Conservation (phyloP, 257 asterid genomes). For the Perilla frutescens region DNA sequence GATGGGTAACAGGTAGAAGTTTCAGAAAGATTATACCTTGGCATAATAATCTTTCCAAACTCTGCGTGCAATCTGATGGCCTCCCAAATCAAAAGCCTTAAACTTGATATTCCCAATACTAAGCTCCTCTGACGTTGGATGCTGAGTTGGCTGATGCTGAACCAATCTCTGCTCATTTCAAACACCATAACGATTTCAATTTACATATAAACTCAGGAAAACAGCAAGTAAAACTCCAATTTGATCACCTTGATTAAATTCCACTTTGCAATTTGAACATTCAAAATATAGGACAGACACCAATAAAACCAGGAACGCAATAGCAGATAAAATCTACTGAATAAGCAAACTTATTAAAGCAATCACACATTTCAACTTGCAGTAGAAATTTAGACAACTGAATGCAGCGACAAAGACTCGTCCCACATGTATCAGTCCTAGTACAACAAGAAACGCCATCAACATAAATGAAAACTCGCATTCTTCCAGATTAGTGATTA, state of each 20-base stretch:
- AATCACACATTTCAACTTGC: slow-evolving; percentile 18
- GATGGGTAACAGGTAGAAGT: not conserved
- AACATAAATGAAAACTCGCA: not conserved
- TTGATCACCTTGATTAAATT: slow-evolving; percentile 14
- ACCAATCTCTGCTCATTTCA: slow-evolving; percentile 79
- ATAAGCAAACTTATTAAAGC: not conserved
- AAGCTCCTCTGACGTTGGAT: slow-evolving; percentile 95
- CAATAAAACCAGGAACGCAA: not conserved
- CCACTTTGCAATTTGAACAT: not conserved
- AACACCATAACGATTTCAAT: slow-evolving; percentile 36
- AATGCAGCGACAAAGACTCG: not conserved
- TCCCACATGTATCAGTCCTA: not conserved
- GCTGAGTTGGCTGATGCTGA: slow-evolving; percentile 96
- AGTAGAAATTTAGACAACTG: not conserved
- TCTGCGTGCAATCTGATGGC: slow-evolving; percentile 95
- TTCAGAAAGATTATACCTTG: slow-evolving; percentile 54
- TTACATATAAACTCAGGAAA: slow-evolving; percentile 9
- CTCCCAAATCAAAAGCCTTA: slow-evolving; percentile 96
- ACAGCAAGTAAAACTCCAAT: not conserved
- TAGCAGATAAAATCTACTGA: not conserved
- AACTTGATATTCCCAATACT: slow-evolving; percentile 75
- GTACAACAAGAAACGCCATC: not conserved
- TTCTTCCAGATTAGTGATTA: not conserved
- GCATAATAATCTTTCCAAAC: slow-evolving; percentile 98
- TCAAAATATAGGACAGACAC: slow-evolving; percentile 1